phyloP scores from a whole-genome alignment of 306 rosid species.

The Begonia fuchsioides region DNA sequence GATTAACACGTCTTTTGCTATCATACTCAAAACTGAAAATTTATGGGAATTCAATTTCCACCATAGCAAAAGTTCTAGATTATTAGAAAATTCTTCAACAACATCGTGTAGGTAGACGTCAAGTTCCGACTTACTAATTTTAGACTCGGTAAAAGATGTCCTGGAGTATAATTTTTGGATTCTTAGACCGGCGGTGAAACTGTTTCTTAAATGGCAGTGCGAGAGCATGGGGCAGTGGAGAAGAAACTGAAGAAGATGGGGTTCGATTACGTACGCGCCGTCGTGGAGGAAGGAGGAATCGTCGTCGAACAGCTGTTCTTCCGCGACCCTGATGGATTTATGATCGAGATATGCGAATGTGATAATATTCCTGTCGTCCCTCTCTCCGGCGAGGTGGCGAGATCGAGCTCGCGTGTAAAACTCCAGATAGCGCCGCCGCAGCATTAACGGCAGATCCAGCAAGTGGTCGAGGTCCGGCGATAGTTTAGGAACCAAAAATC shows the following conservation, averaged over 20 bases:
- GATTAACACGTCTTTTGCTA: too few species aligned
- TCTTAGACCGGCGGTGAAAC: neutral
- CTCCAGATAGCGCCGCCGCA: slow-evolving; percentile 18
- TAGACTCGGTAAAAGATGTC: too few species aligned
- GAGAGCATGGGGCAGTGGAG: slow-evolving; percentile 90
- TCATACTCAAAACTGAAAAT: too few species aligned
- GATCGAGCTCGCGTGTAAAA: slow-evolving; percentile 22
- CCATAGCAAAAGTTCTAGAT: too few species aligned
- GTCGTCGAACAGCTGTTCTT: slow-evolving; percentile 70
- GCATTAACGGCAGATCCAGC: slow-evolving; percentile 21
- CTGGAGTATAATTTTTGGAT: too few species aligned
- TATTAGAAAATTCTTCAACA: too few species aligned
- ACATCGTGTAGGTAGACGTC: too few species aligned
- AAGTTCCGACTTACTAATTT: too few species aligned
- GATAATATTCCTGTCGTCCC: slow-evolving; percentile 79
- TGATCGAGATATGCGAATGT: slow-evolving; percentile 91
- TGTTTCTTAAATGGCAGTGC: slow-evolving; percentile 27
- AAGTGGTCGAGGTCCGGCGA: slow-evolving; percentile 10
- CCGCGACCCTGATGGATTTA: slow-evolving; percentile 94
- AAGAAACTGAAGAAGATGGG: slow-evolving; percentile 77
- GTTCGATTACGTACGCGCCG: slow-evolving; percentile 33
- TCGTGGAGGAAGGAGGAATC: slow-evolving; percentile 79
- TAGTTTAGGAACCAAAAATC: neutral
- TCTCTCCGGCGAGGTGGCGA: slow-evolving; percentile 23
- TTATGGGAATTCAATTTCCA: too few species aligned